Conservation (phyloP, 2,329 filamentous ascomycete species). For the Aschersonia sp. region DNA sequence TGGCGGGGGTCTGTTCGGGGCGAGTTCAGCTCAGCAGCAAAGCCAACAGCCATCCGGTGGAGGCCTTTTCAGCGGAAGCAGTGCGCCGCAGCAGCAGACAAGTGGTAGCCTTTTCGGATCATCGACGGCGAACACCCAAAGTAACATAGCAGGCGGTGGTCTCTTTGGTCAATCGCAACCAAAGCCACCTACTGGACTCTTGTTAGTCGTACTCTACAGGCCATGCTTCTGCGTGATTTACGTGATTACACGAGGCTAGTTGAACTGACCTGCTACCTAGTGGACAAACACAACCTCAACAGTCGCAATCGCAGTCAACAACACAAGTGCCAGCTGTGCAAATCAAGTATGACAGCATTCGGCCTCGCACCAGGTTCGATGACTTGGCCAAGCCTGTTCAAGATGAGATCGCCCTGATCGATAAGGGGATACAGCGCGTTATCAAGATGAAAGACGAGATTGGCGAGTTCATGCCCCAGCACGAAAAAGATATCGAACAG, state of each 20-base stretch:
- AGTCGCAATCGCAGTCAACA: conserved; percentile 16
- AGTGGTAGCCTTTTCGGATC: conserved; percentile 16
- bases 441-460: conserved; percentile 67
- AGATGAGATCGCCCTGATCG: conserved; percentile 60
- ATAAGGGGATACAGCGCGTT: conserved; percentile 66
- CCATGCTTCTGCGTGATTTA: background rate
- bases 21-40: conserved; percentile 10
- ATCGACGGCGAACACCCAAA: conserved; percentile 6
- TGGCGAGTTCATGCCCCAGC: conserved; percentile 48
- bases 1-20: conserved; percentile 2
- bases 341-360: conserved; percentile 64
- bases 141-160: conserved; percentile 8
- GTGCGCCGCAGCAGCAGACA: conserved; percentile 12
- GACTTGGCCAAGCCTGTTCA: conserved; percentile 76
- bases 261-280: conserved; percentile 9
- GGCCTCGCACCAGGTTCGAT: conserved; percentile 81
- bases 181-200: conserved; percentile 15
- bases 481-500: conserved; percentile 32
- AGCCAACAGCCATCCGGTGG: conserved; percentile 9
- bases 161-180: conserved; percentile 20
- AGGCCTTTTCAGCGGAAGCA: conserved; percentile 17
- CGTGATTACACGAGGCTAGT: background rate
- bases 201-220: conserved; percentile 11
- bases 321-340: conserved; percentile 55
- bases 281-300: conserved; percentile 14